These are phyloP conservation scores for Aspergillus ostianus DNA, from an alignment of 495 filamentous ascomycete species.

Conservation along the genomic window DNA sequence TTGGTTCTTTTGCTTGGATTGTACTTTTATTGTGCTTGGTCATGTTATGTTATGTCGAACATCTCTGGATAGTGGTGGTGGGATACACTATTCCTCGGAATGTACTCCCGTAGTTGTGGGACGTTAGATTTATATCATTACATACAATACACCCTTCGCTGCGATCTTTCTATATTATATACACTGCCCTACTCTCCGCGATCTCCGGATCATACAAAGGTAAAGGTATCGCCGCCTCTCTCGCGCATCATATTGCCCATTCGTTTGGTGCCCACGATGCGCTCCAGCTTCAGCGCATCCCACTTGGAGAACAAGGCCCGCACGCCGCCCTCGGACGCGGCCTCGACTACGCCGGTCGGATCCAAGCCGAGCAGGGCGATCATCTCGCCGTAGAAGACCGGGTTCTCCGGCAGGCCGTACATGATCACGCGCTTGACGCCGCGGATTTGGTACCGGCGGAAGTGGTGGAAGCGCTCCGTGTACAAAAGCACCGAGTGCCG, in stretches of 20 bases:
- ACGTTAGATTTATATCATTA: slow-evolving; percentile 4
- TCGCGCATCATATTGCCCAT: slow-evolving; percentile 69
- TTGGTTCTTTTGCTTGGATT: not conserved
- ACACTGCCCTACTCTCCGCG: not conserved
- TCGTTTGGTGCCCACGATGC: slow-evolving; percentile 77
- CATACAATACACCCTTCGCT: not conserved
- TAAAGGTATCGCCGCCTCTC: slow-evolving; percentile 83
- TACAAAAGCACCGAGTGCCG: slow-evolving; percentile 83
- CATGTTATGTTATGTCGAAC: too few relatives aligned
- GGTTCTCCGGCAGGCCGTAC: slow-evolving; percentile 88
- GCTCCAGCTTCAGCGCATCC: slow-evolving; percentile 84
- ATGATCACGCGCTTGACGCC: slow-evolving; percentile 79
- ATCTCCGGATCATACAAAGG: slow-evolving; percentile 36
- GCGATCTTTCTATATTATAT: not conserved
- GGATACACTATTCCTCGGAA: too few relatives aligned
- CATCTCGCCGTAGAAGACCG: slow-evolving; percentile 83
- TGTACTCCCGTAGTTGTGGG: too few relatives aligned
- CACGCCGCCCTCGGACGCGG: slow-evolving; percentile 49
- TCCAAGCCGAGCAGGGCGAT: slow-evolving; percentile 63
- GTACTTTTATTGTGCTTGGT: too few relatives aligned
- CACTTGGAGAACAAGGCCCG: slow-evolving; percentile 81
- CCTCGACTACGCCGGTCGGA: slow-evolving; percentile 34
- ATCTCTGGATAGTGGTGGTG: too few relatives aligned
- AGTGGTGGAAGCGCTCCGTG: slow-evolving; percentile 92
- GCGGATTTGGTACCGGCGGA: slow-evolving; percentile 74